Base-by-base conservation (phyloP, 768 basidiomycete genomes). In the Termitomyces sp. region DNA sequence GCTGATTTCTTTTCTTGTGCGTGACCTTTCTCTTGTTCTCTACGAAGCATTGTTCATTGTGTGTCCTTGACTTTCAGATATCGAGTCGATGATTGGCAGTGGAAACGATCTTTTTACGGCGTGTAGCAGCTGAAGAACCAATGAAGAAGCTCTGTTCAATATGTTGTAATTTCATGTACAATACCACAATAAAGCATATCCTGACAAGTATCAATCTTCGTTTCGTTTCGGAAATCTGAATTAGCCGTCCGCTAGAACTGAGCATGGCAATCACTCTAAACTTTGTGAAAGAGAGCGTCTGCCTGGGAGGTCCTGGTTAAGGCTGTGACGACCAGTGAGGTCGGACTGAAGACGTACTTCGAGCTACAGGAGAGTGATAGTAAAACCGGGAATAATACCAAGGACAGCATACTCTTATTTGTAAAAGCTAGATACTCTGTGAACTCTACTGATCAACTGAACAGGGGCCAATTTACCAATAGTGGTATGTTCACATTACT, bases 1-100 rank as follows among this genome's bases (percentile, higher is more conserved):
- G 57, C 72, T 18, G 64, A 71, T 7, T 75, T 80, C 63, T 73
- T 79, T 26, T 60, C 67, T 35, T 81, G 80, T 80, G 60, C 30
- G 78, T 66, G 3, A 2, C 28, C 36, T 18, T 32, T 9, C 28
- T 26, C 16, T 47, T 44, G 18, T 50, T 22, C 9, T 24, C 44
- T 28, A 20, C 9, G 30, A 56, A 6, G 26, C n/a, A 41, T 54
- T 22, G 30, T 26, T 51, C 2, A 46, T 35, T 13, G 45, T 32
- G 33, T 40, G 10, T 22, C n/a, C 16, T 24, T 40, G 16, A 6
- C 10, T 60, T n/a, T 58, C 10, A 79, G 78, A 79, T 55, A 70
- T 78, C 45, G 72, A 76, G 57, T 66, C 70, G 18, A 73, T 70
- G 68, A 59, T 74, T 24, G 78, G 76, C 3, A 71, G 65, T 56